Evolutionary conservation across 495 filamentous ascomycete genomes (phyloP).

Genomic region (Xylaria telfairii): DNA sequence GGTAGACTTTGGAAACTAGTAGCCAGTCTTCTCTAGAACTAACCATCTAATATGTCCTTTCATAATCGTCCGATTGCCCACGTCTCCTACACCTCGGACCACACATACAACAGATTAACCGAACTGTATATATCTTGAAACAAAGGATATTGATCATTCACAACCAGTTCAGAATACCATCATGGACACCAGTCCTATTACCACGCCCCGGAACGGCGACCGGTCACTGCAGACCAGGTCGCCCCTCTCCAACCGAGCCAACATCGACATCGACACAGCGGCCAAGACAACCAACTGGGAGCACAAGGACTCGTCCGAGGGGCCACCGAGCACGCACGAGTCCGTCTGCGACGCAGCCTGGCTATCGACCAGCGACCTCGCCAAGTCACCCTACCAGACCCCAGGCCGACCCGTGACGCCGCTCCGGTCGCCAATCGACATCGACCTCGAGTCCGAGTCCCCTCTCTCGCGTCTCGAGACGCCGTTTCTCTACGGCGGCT

Average conservation of each 20-base stretch:
- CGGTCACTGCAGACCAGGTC: conserved; percentile 27
- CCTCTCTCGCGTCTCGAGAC: conserved; percentile 33
- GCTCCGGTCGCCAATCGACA: conserved; percentile 20
- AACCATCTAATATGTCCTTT: background rate
- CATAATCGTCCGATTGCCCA: background rate
- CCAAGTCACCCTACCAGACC: conserved; percentile 34
- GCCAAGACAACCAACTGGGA: conserved; percentile 33
- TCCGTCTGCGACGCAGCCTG: conserved; percentile 47
- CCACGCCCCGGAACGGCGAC: conserved; percentile 4
- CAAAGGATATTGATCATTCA: conserved; percentile 26
- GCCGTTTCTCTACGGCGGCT: conserved; percentile 48
- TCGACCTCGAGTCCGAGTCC: conserved; percentile 34
- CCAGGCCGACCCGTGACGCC: conserved; percentile 31
- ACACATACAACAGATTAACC: conserved; percentile 27
- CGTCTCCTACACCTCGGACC: conserved; percentile 18
- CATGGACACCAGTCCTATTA: conserved; percentile 26
- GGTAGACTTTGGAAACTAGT: background rate
- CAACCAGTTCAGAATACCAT: conserved; percentile 30
- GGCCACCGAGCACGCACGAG: conserved; percentile 41
- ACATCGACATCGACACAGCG: conserved; percentile 27
- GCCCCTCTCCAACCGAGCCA: conserved; percentile 34
- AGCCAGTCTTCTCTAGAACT: background rate
- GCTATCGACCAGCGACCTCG: conserved; percentile 36
- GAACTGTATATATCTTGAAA: conserved; percentile 13
- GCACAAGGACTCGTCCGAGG: conserved; percentile 47